Conservation (phyloP, 2,329 filamentous ascomycete species). For the Metarhizium guizhouense region DNA sequence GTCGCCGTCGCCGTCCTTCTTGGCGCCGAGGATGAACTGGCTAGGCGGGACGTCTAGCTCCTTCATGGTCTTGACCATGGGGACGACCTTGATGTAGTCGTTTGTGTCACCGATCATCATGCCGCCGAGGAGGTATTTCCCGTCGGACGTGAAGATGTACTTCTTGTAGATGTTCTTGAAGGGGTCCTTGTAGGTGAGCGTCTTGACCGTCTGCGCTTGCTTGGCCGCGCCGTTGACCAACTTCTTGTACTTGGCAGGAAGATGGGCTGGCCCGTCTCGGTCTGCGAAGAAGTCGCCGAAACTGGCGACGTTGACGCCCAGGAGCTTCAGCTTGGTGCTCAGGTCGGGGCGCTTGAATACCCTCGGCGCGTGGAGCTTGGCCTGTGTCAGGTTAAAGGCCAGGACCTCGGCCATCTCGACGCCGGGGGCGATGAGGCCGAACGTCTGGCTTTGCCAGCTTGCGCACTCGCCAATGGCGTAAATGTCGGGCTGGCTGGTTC, state of each 20-base stretch:
- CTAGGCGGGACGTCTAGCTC: constrained; percentile 67
- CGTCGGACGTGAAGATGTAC: constrained; percentile 82
- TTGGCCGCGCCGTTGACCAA: constrained; percentile 4
- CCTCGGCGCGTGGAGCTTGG: constrained; percentile 59
- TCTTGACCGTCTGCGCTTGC: constrained; percentile 49
- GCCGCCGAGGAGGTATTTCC: constrained; percentile 83
- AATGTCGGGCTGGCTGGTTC: constrained; percentile 62
- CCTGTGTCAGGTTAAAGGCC: constrained; percentile 83
- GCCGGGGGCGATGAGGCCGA: constrained; percentile 80
- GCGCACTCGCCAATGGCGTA: constrained; percentile 90
- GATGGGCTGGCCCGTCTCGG: constrained; percentile 65
- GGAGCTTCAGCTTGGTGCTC: constrained; percentile 83
- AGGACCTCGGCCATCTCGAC: constrained; percentile 91
- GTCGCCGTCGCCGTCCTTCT: constrained; percentile 56
- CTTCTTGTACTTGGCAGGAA: constrained; percentile 50
- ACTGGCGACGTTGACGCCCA: constrained; percentile 85
- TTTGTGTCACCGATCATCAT: constrained; percentile 96
- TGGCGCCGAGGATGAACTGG: constrained; percentile 73
- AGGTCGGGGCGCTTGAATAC: constrained; percentile 75
- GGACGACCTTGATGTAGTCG: constrained; percentile 83
- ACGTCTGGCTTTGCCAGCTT: constrained; percentile 80
- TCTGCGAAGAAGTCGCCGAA: constrained; percentile 94
- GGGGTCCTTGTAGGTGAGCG: constrained; percentile 80
- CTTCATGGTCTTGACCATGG: constrained; percentile 79
- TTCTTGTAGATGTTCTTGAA: constrained; percentile 90